Conservation (phyloP, 441 rosid genomes). For the Dalechampia spathulata region DNA sequence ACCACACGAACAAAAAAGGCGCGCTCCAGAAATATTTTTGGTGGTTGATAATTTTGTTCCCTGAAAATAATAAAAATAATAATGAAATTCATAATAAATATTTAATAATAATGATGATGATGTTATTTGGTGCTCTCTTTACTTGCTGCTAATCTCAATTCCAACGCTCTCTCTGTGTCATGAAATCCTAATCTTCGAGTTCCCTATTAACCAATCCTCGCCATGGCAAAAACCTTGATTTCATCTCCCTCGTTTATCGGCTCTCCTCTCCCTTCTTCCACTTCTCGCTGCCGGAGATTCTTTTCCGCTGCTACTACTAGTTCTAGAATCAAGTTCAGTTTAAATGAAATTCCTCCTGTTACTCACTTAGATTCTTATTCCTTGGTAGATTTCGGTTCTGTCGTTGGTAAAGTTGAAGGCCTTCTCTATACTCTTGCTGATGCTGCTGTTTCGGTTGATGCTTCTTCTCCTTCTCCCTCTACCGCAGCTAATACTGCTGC, state of each 20-base stretch:
- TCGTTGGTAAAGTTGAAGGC: slow-evolving; percentile 53
- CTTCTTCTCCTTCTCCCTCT: slow-evolving; percentile 26
- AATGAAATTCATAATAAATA: too few relatives aligned
- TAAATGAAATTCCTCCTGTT: slow-evolving; percentile 59
- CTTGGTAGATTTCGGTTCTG: slow-evolving; percentile 33
- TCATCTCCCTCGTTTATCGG: slow-evolving; percentile 66
- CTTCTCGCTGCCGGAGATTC: slow-evolving; percentile 30
- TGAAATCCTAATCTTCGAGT: slow-evolving; percentile 24
- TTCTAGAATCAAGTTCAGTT: slow-evolving; percentile 48
- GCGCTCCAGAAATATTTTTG: not conserved
- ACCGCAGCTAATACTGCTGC: slow-evolving; percentile 27
- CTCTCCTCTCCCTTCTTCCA: slow-evolving; percentile 32
- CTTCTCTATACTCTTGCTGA: slow-evolving; percentile 71
- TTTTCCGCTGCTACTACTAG: slow-evolving; percentile 37
- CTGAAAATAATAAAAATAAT: too few relatives aligned
- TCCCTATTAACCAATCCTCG: slow-evolving; percentile 5
- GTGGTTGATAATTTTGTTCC: slow-evolving; percentile 4
- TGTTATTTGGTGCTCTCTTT: too few relatives aligned
- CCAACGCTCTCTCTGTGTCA: not conserved
- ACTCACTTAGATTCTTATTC: slow-evolving; percentile 30
- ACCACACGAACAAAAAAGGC: too few relatives aligned
- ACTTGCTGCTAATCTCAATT: slow-evolving; percentile 13
- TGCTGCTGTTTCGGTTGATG: slow-evolving; percentile 57
- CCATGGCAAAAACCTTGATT: slow-evolving; percentile 77
- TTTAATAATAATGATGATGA: too few relatives aligned